Evolutionary conservation across 179 eudicot species (phyloP).

Genomic region (Beta lomatogona): DNA sequence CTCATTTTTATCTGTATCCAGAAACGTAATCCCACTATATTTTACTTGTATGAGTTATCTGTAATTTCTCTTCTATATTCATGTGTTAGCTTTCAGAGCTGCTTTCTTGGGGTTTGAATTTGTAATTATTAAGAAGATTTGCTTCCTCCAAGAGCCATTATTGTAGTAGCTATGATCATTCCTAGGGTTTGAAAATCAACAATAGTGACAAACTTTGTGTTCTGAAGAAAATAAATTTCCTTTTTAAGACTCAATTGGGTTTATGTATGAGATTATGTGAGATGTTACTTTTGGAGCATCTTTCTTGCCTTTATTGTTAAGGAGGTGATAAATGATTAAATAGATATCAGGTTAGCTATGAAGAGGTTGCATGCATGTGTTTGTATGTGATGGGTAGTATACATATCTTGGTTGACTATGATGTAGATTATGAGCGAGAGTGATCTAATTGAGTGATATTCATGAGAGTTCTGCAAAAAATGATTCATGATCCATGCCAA

Average conservation of each 20-base stretch:
- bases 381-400: slow-evolving; percentile 21
- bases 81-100: not conserved
- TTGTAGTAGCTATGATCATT: not conserved
- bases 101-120: not conserved
- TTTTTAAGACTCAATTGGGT: not conserved
- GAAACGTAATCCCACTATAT: not conserved
- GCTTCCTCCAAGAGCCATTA: not conserved
- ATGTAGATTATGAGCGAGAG: slow-evolving; percentile 34
- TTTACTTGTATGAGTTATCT: not conserved
- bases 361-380: slow-evolving; percentile 23
- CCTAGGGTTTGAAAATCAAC: not conserved
- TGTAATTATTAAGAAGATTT: not conserved
- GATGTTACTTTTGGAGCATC: slow-evolving; percentile 16
- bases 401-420: slow-evolving; percentile 28
- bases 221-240: slow-evolving; percentile 1
- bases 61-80: not conserved
- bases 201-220: not conserved
- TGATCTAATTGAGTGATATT: slow-evolving; percentile 31
- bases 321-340: slow-evolving; percentile 3
- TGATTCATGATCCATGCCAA: slow-evolving; percentile 49
- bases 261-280: not conserved
- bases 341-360: slow-evolving; percentile 11
- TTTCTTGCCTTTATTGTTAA: slow-evolving; percentile 5
- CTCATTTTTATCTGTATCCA: not conserved
- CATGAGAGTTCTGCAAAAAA: slow-evolving; percentile 40